Base-by-base conservation (phyloP, 2,329 filamentous ascomycete species). In the Aspergillus nomiae region DNA sequence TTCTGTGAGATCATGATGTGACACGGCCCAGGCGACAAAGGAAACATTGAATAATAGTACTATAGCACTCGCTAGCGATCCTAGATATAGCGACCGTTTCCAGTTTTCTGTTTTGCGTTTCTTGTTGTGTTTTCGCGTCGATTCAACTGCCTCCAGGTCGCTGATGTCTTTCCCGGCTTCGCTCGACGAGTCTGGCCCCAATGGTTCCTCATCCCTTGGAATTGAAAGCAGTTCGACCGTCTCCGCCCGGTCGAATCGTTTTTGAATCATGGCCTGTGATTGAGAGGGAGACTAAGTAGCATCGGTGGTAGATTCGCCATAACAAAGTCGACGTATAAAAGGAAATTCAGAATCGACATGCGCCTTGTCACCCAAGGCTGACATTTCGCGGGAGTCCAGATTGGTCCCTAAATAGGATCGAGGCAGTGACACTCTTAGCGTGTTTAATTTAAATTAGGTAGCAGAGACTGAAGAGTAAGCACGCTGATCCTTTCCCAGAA, bases 21-120 rank as follows among this genome's bases (percentile, higher is more conserved):
- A 43, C 34, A 46, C 36, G 21, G 56, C 41, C 56, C 56, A 58
- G 19, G 24, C 46, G 14, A 53, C 45, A 30, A 59, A 59, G 16
- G 30, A 46, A 4, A 59, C 19, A 28, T 59, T 59, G 8, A 59
- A 53, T 3, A 38, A 8, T 3, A 59, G 45, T 19, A 59, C 57
- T 4, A 59, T 26, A 4, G 43, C 14, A 26, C 45, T 53, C 6
- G 45, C 14, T 26, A 53, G 12, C 8, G 32, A 53, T 12, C 45
- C 57, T 10, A 59, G 30, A 26, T 26, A 53, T 24, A 59, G 16
- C 3, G 57, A 38, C 4, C 32, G 12, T 41, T 46, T 59, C 57
- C 57, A 59, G 32, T 48, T 36, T 34, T 50, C 56, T 12, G 43
- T 24, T 21, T 24, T 46, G n/a, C 11, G 19, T 24, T 46, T 46